A percentile compares a stretch with the other conserved stretches of the same genome.
Evolutionary conservation across 495 filamentous ascomycete species (phyloP).

Genomic region (Trichoderma parareesei): DNA sequence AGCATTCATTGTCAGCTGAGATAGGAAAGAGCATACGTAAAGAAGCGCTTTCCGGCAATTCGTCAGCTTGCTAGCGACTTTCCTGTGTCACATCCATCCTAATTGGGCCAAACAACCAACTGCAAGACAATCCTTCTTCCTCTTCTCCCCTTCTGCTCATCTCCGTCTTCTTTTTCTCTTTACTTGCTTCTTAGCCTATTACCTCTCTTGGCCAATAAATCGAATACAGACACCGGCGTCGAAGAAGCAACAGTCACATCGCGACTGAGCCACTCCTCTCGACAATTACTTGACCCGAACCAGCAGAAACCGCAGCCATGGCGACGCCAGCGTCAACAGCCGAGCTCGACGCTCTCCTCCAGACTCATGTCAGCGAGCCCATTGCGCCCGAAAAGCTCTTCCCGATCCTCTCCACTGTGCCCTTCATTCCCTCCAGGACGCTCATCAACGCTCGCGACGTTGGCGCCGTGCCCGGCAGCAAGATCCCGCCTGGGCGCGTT

Average conservation of each 20-base stretch:
- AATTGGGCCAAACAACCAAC: no score
- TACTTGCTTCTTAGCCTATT: not conserved
- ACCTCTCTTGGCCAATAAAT: no score
- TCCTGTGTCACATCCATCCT: no score
- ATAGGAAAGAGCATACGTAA: no score
- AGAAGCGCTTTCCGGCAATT: not conserved
- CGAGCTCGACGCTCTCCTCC: slow-evolving; percentile 29
- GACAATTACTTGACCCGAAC: not conserved
- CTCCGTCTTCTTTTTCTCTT: not conserved
- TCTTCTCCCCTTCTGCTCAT: no score
- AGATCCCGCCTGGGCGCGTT: slow-evolving; percentile 34
- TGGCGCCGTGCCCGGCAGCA: slow-evolving; percentile 36
- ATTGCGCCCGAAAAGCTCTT: slow-evolving; percentile 22
- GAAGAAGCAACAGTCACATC: not conserved
- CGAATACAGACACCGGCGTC: no score
- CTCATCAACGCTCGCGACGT: slow-evolving; percentile 49
- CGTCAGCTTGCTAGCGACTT: not conserved
- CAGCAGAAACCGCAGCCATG: slow-evolving; percentile 13
- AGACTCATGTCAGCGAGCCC: slow-evolving; percentile 28
- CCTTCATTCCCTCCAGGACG: slow-evolving; percentile 46
- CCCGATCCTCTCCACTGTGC: slow-evolving; percentile 32
- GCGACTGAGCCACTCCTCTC: not conserved
- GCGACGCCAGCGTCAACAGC: slow-evolving; percentile 17
- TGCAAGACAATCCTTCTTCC: no score
- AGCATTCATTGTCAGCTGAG: no score